phyloP scores from a whole-genome alignment of 2,329 filamentous ascomycete species.

The Exserohilum turcica region DNA sequence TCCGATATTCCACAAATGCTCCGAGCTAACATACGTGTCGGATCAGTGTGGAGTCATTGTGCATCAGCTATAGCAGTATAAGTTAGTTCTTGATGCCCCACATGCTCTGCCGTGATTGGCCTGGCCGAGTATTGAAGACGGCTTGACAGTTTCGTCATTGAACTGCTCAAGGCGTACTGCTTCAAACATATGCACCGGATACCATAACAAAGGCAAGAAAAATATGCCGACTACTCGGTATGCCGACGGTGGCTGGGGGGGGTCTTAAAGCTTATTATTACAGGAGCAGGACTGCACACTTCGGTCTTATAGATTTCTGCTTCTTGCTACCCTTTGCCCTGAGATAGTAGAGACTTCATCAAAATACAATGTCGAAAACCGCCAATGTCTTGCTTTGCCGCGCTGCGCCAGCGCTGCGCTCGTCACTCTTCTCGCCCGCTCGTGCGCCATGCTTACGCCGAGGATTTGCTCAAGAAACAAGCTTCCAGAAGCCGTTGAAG shows the following conservation, averaged over 20 bases:
- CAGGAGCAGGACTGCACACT: constrained; percentile 1
- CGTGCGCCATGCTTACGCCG: constrained; percentile 7
- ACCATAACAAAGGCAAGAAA: neutral
- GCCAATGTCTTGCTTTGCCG: constrained; percentile 1
- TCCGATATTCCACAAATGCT: constrained; percentile 5
- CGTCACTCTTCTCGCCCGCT: neutral
- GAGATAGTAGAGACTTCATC: neutral
- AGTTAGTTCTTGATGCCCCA: neutral
- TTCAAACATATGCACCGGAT: constrained; percentile 2
- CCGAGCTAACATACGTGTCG: neutral
- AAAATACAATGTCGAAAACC: constrained; percentile 8
- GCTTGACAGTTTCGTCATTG: neutral
- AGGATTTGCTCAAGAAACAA: constrained; percentile 10
- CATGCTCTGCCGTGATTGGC: neutral
- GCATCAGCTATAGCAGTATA: neutral
- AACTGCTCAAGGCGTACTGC: neutral
- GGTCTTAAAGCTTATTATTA: neutral
- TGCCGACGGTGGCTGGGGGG: neutral
- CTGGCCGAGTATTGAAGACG: neutral
- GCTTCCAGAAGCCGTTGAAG: constrained; percentile 7
- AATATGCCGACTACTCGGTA: constrained; percentile 6
- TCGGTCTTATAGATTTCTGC: neutral
- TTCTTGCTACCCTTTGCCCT: neutral
- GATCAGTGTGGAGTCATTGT: neutral
- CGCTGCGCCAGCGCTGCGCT: neutral